These are phyloP conservation scores for Trametes elegans DNA, from an alignment of 768 basidiomycete species.

Conservation along the genomic window DNA sequence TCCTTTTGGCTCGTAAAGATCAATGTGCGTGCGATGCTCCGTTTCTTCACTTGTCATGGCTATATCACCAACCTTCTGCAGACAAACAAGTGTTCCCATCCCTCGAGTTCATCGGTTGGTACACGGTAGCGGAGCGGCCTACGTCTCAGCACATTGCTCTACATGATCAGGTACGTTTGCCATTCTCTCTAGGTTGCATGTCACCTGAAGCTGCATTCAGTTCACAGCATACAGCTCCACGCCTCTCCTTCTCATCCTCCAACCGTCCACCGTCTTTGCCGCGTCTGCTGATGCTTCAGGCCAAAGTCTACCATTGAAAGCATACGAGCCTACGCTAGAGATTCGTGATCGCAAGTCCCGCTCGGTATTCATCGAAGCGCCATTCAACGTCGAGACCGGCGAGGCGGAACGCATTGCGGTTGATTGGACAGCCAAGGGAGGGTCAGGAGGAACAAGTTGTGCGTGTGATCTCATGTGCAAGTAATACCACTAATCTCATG, in stretches of 20 bases:
- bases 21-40: slow-evolving; percentile 58
- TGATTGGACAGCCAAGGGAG: slow-evolving; percentile 89
- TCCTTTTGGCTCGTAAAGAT: slow-evolving; percentile 78
- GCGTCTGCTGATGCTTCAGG: slow-evolving; percentile 51
- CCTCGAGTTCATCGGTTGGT: slow-evolving; percentile 98
- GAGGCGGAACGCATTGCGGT: slow-evolving; percentile 99
- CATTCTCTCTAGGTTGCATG: background rate
- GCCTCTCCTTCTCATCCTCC: slow-evolving; percentile 80
- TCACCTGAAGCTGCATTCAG: slow-evolving; percentile 37
- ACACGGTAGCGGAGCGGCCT: slow-evolving; percentile 79
- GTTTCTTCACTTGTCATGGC: too few relatives aligned
- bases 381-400: slow-evolving; percentile 91
- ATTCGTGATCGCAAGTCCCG: slow-evolving; percentile 75
- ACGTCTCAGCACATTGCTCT: slow-evolving; percentile 74
- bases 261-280: slow-evolving; percentile 46
- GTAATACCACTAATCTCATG: background rate
- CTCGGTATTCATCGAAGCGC: slow-evolving; percentile 78
- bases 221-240: slow-evolving; percentile 85
- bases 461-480: slow-evolving; percentile 31
- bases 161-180: slow-evolving; percentile 71
- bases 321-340: slow-evolving; percentile 92
- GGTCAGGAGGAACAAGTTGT: slow-evolving; percentile 80
- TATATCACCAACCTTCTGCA: slow-evolving; percentile 32
- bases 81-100: slow-evolving; percentile 99
- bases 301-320: slow-evolving; percentile 83